These are phyloP conservation scores for Geranium rotundifolium DNA, from an alignment of 345 rosid species.

Conservation along the genomic window DNA sequence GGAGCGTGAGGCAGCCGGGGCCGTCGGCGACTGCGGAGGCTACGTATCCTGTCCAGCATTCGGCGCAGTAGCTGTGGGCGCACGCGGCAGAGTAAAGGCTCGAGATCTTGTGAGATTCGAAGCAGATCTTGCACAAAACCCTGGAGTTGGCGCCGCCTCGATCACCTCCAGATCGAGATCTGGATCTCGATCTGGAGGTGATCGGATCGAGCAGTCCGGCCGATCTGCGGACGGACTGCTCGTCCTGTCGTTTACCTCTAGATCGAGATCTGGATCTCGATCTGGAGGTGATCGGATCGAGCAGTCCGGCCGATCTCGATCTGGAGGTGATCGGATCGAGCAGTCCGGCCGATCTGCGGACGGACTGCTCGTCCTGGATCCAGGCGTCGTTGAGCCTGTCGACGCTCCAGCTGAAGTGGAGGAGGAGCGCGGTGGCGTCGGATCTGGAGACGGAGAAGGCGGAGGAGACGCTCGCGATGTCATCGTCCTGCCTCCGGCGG, in stretches of 20 bases:
- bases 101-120: slow-evolving; percentile 15
- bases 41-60: slow-evolving; percentile 50
- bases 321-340: slow-evolving; percentile 14
- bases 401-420: slow-evolving; percentile 22
- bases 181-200: slow-evolving; percentile 23
- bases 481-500: slow-evolving; percentile 17
- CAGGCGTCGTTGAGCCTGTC: slow-evolving; percentile 28
- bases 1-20: slow-evolving; percentile 69
- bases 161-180: too few species aligned
- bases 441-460: slow-evolving; percentile 20
- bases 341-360: slow-evolving; percentile 21
- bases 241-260: too few species aligned
- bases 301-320: too few species aligned
- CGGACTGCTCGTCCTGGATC: slow-evolving; percentile 25
- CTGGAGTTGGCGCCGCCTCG: too few species aligned
- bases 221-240: slow-evolving; percentile 19
- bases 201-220: too few species aligned
- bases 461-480: slow-evolving; percentile 13
- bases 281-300: too few species aligned
- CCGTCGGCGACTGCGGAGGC: slow-evolving; percentile 59
- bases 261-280: slow-evolving; percentile 23
- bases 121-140: slow-evolving; percentile 31
- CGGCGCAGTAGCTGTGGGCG: slow-evolving; percentile 23
- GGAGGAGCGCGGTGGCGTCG: slow-evolving; percentile 19
- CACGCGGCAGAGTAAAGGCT: slow-evolving; percentile 19